These are phyloP conservation scores for Annulohypoxylon maeteangense DNA, from an alignment of 495 filamentous ascomycete genomes.

Conservation along the genomic window DNA sequence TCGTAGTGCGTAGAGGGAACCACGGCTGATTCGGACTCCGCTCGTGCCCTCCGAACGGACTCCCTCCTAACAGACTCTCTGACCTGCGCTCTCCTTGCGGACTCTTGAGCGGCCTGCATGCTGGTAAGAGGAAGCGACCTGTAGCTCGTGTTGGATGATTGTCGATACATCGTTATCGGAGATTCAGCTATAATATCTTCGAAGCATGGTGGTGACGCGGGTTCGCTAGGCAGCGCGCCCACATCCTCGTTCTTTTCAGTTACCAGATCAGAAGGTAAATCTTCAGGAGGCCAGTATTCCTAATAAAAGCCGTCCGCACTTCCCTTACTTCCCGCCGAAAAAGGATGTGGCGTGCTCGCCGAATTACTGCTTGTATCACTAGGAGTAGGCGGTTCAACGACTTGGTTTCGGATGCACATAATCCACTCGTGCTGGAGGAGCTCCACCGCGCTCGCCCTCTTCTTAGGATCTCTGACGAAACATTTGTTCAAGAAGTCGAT, in stretches of 20 bases:
- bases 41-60: slow-evolving; percentile 28
- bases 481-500: slow-evolving; percentile 90
- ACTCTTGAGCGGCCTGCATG: slow-evolving; percentile 42
- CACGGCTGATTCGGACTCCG: slow-evolving; percentile 40
- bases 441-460: slow-evolving; percentile 84
- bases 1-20: neutral
- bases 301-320: slow-evolving; percentile 47
- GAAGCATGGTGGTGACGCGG: neutral
- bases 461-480: slow-evolving; percentile 86
- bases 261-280: slow-evolving; percentile 31
- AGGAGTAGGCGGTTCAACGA: slow-evolving; percentile 65
- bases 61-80: slow-evolving; percentile 38
- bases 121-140: slow-evolving; percentile 12
- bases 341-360: slow-evolving; percentile 49
- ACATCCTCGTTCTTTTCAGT: slow-evolving; percentile 28
- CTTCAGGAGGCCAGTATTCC: slow-evolving; percentile 39
- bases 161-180: neutral
- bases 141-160: slow-evolving; percentile 3
- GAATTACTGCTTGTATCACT: slow-evolving; percentile 58
- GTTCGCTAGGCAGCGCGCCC: neutral
- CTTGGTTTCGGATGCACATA: slow-evolving; percentile 65
- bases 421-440: slow-evolving; percentile 98
- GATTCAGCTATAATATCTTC: neutral
- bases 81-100: slow-evolving; percentile 40
- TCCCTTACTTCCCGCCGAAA: slow-evolving; percentile 38